Evolutionary conservation across 1,284 basidiomycete species (phyloP), one percentile per base, ranked within the genome.

Genomic region (Irpex sp.): DNA sequence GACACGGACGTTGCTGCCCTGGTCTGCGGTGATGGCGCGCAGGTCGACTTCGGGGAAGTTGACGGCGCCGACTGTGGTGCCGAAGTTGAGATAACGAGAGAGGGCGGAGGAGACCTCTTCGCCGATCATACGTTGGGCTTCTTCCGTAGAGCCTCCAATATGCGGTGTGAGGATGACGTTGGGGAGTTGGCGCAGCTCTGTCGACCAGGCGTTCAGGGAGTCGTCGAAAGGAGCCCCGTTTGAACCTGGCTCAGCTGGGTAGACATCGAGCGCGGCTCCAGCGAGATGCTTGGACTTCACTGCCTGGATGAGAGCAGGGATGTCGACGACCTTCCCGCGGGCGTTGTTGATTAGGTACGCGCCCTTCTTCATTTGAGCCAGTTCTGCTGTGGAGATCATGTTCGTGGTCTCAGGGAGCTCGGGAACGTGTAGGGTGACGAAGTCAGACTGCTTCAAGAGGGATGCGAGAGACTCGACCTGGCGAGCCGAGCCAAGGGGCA

Each of bases 31-130:
- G 73, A 98, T 97, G 58, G 93, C 88, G 65, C 97, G 92, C 49
- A 99, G 83, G 79, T 97, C 94, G 71, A 99, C 97, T 79, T 99
- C 97, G 65, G 97, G 97, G 88, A 99, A 98, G 82, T 99, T 98
- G 83, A 99, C 97, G 1, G 95, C 88, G 56, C 95, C 95, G 60
- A 95, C 70, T 5, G 94, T 93, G 17, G 94, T 90, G 61, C 97
- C 97, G 74, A 90, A 95, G 79, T 91, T 93, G 74, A 99, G 88
- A 79, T 98, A 99, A 64, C 95, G 90, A 39, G 85, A 83, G 59
- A 99, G 79, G 2, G 95, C 89, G 50, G 85, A 84, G 11, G 94
- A 88, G 51, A 99, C 97, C 77, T 99, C 97, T 67, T 94, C 90
- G 36, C 97, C 97, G 68, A 99, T 99, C 86, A 97, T 95, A 57